Percentiles rank a stretch among this genome's conserved stretches.
phyloP scores from a whole-genome alignment of 257 asterid genomes.

The Nicotiana knightiana region DNA sequence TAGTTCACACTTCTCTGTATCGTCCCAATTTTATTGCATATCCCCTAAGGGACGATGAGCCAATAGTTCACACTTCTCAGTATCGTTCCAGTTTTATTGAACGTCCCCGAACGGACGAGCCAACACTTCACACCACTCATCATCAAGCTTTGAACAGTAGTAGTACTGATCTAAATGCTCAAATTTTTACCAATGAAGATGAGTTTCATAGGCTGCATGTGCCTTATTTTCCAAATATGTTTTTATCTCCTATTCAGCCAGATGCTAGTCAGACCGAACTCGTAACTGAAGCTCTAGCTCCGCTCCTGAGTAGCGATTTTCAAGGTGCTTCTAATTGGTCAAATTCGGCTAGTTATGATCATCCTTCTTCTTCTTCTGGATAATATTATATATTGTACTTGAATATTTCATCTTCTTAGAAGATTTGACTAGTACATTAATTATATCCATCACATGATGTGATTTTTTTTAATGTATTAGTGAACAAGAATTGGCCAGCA shows the following conservation, averaged over 20 bases:
- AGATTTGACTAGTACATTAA: neutral
- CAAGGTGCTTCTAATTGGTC: neutral
- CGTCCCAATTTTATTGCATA: neutral
- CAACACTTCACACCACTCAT: neutral
- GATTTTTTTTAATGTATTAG: neutral
- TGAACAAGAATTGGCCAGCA: neutral
- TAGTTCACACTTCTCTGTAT: slow-evolving; percentile 8
- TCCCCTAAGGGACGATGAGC: neutral
- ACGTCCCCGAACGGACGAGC: neutral
- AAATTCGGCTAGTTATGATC: neutral
- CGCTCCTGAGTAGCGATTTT: neutral
- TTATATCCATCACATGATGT: neutral
- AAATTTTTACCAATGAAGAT: neutral
- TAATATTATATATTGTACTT: neutral
- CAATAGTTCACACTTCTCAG: neutral
- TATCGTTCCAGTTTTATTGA: neutral
- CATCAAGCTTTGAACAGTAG: too few relatives aligned
- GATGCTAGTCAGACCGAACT: neutral
- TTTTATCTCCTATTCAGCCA: neutral
- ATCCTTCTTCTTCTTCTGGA: slow-evolving; percentile 26
- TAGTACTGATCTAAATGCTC: too few relatives aligned
- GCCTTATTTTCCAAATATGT: neutral
- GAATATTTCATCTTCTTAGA: neutral
- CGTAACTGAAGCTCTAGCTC: too few relatives aligned
- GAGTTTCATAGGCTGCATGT: neutral